These are phyloP conservation scores for Carex arenaria DNA, from an alignment of 202 grass and related monocot species.

Conservation along the genomic window DNA sequence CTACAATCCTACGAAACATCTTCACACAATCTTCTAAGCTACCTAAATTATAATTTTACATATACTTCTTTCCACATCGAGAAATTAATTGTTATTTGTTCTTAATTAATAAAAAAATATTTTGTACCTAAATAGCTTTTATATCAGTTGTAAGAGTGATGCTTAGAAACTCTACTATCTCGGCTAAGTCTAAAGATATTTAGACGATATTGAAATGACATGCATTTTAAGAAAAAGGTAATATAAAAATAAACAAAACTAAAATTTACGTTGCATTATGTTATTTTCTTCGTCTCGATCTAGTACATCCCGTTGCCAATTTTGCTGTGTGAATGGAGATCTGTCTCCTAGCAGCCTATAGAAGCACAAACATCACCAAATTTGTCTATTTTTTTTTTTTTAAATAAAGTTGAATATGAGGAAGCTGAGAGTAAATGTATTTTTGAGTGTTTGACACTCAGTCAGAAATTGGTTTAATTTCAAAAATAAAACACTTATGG, in stretches of 20 bases:
- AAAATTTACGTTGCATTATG: conserved; percentile 66
- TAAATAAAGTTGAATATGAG: neutral
- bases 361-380: neutral
- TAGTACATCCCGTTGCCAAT: conserved; percentile 85
- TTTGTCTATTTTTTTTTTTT: neutral
- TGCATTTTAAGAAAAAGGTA: neutral
- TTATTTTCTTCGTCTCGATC: conserved; percentile 95
- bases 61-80: neutral
- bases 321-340: conserved; percentile 94
- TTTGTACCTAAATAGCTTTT: conserved; percentile 76
- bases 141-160: conserved; percentile 78
- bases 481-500: neutral
- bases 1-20: conserved; percentile 71
- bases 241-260: neutral
- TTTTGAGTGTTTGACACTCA: neutral
- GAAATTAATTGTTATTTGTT: neutral
- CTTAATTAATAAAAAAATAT: conserved; percentile 5
- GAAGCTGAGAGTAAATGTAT: neutral
- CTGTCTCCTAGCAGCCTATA: conserved; percentile 72
- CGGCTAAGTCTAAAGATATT: conserved; percentile 68
- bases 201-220: neutral
- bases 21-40: conserved; percentile 77
- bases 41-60: conserved; percentile 26
- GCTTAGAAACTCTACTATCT: conserved; percentile 89
- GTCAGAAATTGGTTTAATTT: neutral